Evolutionary conservation across 2,329 filamentous ascomycete genomes (phyloP).

Genomic region (Talaromyces sp.): DNA sequence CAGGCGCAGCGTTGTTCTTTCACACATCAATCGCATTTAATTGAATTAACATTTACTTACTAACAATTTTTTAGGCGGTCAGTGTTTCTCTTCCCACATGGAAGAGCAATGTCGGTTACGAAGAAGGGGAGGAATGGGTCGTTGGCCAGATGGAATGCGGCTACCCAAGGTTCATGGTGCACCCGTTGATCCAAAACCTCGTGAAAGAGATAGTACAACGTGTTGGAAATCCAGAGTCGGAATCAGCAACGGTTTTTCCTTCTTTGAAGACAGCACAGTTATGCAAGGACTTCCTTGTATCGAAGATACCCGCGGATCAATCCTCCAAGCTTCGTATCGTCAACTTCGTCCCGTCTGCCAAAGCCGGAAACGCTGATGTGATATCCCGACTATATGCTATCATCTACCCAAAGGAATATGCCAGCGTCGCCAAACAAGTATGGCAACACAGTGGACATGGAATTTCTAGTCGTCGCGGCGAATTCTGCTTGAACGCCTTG

Average conservation of each 20-base stretch:
- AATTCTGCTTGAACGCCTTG: constrained; percentile 77
- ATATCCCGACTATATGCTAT: constrained; percentile 64
- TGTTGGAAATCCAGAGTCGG: constrained; percentile 53
- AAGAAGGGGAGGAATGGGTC: constrained; percentile 89
- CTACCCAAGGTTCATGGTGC: constrained; percentile 93
- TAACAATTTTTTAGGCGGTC: constrained; percentile 61
- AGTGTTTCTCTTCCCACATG: constrained; percentile 95
- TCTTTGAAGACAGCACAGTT: constrained; percentile 64
- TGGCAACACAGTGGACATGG: constrained; percentile 97
- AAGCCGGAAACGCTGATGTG: constrained; percentile 49
- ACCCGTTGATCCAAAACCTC: constrained; percentile 74
- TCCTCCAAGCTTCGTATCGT: constrained; percentile 52
- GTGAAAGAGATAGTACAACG: constrained; percentile 62
- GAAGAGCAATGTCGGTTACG: constrained; percentile 85
- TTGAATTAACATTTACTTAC: neutral
- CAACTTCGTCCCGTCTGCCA: constrained; percentile 51
- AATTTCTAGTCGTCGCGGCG: constrained; percentile 82
- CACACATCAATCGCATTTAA: neutral
- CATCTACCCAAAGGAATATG: constrained; percentile 64
- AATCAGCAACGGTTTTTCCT: constrained; percentile 75
- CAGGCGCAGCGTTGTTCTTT: neutral
- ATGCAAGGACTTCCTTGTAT: constrained; percentile 68
- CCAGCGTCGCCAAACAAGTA: constrained; percentile 78
- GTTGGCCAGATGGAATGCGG: constrained; percentile 78
- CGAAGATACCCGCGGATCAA: constrained; percentile 27